These are phyloP conservation scores for Boletus speciosus DNA, from an alignment of 768 basidiomycete species.

Conservation along the genomic window DNA sequence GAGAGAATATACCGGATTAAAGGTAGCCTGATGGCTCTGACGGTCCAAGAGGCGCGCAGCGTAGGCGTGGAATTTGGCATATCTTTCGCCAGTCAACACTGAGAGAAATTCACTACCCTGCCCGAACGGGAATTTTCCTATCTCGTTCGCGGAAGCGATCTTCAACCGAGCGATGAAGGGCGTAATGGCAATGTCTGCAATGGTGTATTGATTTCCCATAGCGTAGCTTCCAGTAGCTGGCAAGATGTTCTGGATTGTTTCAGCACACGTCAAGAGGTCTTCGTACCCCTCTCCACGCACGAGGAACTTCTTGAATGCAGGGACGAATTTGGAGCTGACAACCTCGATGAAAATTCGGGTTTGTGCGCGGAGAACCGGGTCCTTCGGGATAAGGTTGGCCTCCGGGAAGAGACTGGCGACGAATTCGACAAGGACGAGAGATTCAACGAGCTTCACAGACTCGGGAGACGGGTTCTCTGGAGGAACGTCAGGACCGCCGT, in stretches of 20 bases:
- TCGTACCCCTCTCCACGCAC: slow-evolving; percentile 40
- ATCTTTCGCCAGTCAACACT: slow-evolving; percentile 40
- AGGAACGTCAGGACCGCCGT: slow-evolving; percentile 56
- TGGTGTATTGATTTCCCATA: slow-evolving; percentile 34
- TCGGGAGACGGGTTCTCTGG: slow-evolving; percentile 57
- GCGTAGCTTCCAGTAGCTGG: slow-evolving; percentile 40
- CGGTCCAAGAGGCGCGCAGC: slow-evolving; percentile 44
- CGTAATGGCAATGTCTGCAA: slow-evolving; percentile 58
- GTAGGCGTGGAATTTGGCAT: slow-evolving; percentile 50
- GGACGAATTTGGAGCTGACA: slow-evolving; percentile 43
- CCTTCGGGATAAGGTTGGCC: slow-evolving; percentile 47
- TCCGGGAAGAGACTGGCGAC: slow-evolving; percentile 56
- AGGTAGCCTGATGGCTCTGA: slow-evolving; percentile 54
- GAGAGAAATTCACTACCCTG: slow-evolving; percentile 44
- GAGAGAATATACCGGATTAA: slow-evolving; percentile 43
- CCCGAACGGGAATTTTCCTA: slow-evolving; percentile 49
- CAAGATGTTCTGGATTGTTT: slow-evolving; percentile 50
- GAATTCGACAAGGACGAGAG: slow-evolving; percentile 63
- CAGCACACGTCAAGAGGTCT: slow-evolving; percentile 40
- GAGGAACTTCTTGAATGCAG: slow-evolving; percentile 37
- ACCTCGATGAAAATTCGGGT: slow-evolving; percentile 63
- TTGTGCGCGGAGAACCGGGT: slow-evolving; percentile 54
- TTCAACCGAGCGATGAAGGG: slow-evolving; percentile 60
- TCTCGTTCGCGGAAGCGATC: slow-evolving; percentile 43
- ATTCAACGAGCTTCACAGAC: slow-evolving; percentile 61